Base-by-base conservation (phyloP, 495 filamentous ascomycete genomes). In the Amniculicola lignicola region DNA sequence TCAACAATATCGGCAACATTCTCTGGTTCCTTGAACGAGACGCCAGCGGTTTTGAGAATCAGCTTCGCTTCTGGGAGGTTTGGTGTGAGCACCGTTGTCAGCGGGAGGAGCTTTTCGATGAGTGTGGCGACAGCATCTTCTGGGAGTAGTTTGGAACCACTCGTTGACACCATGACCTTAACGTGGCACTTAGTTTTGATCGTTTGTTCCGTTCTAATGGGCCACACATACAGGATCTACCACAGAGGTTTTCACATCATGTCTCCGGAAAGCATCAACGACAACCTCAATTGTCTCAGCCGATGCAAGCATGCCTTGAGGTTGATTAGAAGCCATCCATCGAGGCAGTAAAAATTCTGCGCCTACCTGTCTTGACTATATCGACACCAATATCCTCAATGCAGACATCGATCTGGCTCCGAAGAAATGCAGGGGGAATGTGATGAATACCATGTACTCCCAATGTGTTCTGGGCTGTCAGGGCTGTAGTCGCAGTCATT, bases 401-500 rank as follows among this genome's bases (percentile, higher is more conserved):
- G 16, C 83, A 85, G 27, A 86, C 86, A 74, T 89, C 83, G 48
- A 98, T 89, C 66, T 93, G 88, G 72, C 90, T 87, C 54, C 75
- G 72, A 14, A 96, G 79, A 70, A 96, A 96, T 35, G 80, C 76
- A 1, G 86, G 71, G 1, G 93, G 93, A 5, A 87, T 78, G 51
- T 85, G 72, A 64, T 95, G 89, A 52, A 96, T 92, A 54, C 77
- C 88, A 44, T 80, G 74, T 16, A 98, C 90, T 0, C 90, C 89
- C 23, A 79, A 74, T 2, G 93, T 98, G 71, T 96, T 96, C 69
- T 98, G 93, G 18, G 90, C 91, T 14, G 93, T 98, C 61, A 98
- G 72, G 16, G 91, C 92, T 2, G 93, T 95, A 28, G 91, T 96
- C n/a, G 90, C 87, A 36, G 92, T 96, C 80, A 95, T 93, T 51